Evolutionary conservation across 225 moss, liverwort and hornwort species (phyloP).

Genomic region (Pleurozium schreberi): DNA sequence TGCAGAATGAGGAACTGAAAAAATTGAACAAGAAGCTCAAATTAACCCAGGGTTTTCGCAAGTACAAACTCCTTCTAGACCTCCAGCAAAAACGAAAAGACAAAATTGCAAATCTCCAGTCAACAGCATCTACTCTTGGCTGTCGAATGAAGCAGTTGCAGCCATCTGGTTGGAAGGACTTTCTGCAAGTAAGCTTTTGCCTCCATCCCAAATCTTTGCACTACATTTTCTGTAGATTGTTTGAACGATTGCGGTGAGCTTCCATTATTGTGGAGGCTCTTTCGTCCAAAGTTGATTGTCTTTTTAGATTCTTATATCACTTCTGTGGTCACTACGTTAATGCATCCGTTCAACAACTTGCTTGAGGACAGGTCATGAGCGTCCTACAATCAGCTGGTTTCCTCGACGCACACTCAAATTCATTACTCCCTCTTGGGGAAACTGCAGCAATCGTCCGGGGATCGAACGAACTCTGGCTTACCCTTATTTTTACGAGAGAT

Average conservation of each 20-base stretch:
- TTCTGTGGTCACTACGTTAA: neutral
- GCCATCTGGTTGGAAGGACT: constrained; percentile 84
- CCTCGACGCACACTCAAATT: constrained; percentile 37
- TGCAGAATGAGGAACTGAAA: constrained; percentile 32
- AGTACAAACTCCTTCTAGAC: constrained; percentile 56
- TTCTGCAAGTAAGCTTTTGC: constrained; percentile 43
- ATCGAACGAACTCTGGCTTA: constrained; percentile 83
- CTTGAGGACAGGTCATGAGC: constrained; percentile 35
- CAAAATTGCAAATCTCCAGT: constrained; percentile 44
- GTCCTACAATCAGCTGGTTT: constrained; percentile 57
- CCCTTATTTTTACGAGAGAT: constrained; percentile 48
- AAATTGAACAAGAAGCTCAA: constrained; percentile 52
- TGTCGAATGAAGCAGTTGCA: constrained; percentile 66
- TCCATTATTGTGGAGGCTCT: neutral
- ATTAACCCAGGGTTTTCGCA: constrained; percentile 51
- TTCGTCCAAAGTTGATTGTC: neutral
- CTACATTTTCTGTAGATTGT: neutral
- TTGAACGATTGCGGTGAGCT: neutral
- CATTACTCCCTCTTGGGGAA: constrained; percentile 57
- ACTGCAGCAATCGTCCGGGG: constrained; percentile 59
- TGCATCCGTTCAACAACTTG: neutral
- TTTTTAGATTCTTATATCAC: neutral
- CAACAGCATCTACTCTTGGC: constrained; percentile 37
- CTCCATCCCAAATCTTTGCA: neutral
- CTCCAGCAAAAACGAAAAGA: constrained; percentile 49